phyloP scores from a whole-genome alignment of 495 filamentous ascomycete species.

The Aspergillus mulundensis region DNA sequence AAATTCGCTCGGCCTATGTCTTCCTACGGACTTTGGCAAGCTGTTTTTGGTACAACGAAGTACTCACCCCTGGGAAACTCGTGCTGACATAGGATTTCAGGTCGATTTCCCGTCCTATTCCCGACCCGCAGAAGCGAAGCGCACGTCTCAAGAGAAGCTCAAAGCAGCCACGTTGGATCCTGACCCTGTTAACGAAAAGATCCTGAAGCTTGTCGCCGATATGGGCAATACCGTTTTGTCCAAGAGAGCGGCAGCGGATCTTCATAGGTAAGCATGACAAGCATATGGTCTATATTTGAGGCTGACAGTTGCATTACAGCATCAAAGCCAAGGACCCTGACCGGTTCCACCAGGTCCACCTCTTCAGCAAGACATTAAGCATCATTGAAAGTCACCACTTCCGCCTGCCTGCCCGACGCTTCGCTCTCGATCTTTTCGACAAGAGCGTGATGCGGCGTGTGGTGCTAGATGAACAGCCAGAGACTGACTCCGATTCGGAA shows the following conservation, averaged over 20 bases:
- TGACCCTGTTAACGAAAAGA: conserved; percentile 65
- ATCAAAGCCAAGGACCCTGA: conserved; percentile 63
- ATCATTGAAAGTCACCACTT: conserved; percentile 90
- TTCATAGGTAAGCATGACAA: conserved; percentile 48
- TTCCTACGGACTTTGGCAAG: conserved; percentile 72
- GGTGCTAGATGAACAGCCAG: conserved; percentile 60
- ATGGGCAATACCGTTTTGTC: conserved; percentile 85
- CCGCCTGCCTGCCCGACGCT: conserved; percentile 74
- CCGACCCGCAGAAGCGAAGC: conserved; percentile 31
- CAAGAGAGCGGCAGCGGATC: conserved; percentile 69
- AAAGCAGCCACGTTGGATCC: conserved; percentile 52
- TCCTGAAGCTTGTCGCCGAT: conserved; percentile 75
- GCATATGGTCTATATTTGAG: neutral
- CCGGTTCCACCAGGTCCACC: conserved; percentile 65
- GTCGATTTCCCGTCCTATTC: conserved; percentile 36
- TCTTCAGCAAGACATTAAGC: conserved; percentile 80
- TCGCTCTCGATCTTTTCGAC: conserved; percentile 91
- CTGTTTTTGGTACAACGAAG: conserved; percentile 61
- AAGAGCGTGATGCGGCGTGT: conserved; percentile 79
- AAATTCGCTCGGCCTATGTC: conserved; percentile 77
- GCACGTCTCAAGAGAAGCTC: conserved; percentile 36
- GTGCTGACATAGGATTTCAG: conserved; percentile 13
- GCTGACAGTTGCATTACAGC: conserved; percentile 34
- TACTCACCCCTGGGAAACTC: neutral
- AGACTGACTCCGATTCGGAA: conserved; percentile 38